phyloP scores from a whole-genome alignment of 306 rosid genomes.

The Gynostemma pentaphyllum region DNA sequence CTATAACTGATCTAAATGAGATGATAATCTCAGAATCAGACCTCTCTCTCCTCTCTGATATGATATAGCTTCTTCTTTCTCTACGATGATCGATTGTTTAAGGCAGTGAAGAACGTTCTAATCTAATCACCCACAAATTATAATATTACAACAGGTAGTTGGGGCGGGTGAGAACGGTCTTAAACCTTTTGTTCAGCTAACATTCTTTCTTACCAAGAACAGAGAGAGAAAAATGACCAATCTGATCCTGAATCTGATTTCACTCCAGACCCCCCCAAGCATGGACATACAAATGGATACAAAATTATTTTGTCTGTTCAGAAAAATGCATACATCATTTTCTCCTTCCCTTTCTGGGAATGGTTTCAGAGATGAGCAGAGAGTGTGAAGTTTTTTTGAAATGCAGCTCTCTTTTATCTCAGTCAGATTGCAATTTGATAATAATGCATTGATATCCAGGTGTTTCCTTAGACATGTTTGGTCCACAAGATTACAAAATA shows the following conservation, averaged over 20 bases:
- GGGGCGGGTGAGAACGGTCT: constrained; percentile 7
- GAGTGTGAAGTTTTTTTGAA: too few relatives aligned
- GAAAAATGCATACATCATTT: background rate
- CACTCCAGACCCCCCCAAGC: background rate
- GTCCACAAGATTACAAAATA: too few relatives aligned
- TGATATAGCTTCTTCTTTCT: background rate
- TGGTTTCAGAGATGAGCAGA: background rate
- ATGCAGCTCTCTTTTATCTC: too few relatives aligned
- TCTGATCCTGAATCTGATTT: constrained; percentile 7
- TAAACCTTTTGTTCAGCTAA: constrained; percentile 10
- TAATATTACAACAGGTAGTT: constrained; percentile 6
- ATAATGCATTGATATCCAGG: too few relatives aligned
- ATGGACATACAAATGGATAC: constrained; percentile 10
- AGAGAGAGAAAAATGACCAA: constrained; percentile 4
- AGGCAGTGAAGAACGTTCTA: background rate
- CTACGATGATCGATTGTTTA: constrained; percentile 2
- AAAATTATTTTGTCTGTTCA: constrained; percentile 8
- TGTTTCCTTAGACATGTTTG: too few relatives aligned
- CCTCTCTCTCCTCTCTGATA: too few relatives aligned
- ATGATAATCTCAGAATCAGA: background rate
- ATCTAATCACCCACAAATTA: background rate
- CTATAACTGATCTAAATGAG: background rate
- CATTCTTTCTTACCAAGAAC: constrained; percentile 8
- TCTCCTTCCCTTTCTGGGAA: constrained; percentile 4
- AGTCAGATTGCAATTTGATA: too few relatives aligned